phyloP scores from a whole-genome alignment of 179 eudicot species.

The Dionaea muscipula region DNA sequence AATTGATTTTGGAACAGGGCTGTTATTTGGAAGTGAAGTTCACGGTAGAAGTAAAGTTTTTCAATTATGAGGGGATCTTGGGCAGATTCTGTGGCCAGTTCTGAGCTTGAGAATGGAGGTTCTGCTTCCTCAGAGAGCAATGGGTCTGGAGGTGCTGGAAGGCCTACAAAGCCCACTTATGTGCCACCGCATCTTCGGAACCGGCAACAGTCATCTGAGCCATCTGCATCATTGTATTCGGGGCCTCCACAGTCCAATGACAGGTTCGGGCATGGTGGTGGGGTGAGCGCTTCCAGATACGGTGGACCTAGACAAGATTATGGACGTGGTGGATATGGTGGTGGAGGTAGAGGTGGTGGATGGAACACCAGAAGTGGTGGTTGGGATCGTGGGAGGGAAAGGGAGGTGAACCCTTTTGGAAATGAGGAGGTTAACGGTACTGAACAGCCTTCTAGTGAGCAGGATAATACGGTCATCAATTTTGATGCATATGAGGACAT shows the following conservation, averaged over 20 bases:
- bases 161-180: constrained; percentile 42
- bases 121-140: constrained; percentile 21
- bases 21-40: neutral
- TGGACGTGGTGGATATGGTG: constrained; percentile 35
- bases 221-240: constrained; percentile 18
- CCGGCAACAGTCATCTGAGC: constrained; percentile 27
- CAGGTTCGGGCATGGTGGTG: constrained; percentile 35
- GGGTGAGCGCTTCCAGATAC: constrained; percentile 43
- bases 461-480: constrained; percentile 64
- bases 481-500: constrained; percentile 97
- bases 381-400: constrained; percentile 45
- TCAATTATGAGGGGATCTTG: constrained; percentile 62
- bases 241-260: constrained; percentile 40
- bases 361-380: constrained; percentile 50
- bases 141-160: constrained; percentile 27
- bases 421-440: constrained; percentile 38
- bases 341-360: constrained; percentile 51
- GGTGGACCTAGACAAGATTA: constrained; percentile 38
- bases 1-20: neutral
- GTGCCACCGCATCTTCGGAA: constrained; percentile 74
- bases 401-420: constrained; percentile 73
- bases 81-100: constrained; percentile 61
- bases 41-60: neutral
- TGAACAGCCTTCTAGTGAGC: constrained; percentile 36
- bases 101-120: constrained; percentile 50